phyloP scores from a whole-genome alignment of 1,284 basidiomycete species.

The Dichomitus squalens region DNA sequence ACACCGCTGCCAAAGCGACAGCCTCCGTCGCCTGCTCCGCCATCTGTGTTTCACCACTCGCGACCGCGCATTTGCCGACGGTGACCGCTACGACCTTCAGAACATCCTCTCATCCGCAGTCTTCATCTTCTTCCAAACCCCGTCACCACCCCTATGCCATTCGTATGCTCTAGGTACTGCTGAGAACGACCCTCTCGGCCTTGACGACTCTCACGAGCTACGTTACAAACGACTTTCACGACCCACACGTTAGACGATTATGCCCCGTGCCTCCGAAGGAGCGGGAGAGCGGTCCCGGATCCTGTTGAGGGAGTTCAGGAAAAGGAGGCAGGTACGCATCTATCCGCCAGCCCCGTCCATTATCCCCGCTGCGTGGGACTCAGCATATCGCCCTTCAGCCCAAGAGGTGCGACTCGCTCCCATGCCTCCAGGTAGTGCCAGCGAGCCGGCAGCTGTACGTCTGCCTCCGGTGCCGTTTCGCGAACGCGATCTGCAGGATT shows the following conservation, averaged over 20 bases:
- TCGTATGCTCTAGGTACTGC: constrained; percentile 10
- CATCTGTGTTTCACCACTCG: constrained; percentile 17
- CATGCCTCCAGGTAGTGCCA: constrained; percentile 48
- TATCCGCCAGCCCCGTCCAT: not conserved
- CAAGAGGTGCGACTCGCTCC: constrained; percentile 45
- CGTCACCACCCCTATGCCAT: constrained; percentile 1
- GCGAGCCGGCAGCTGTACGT: constrained; percentile 49
- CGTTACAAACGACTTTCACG: constrained; percentile 7
- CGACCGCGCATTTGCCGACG: not conserved
- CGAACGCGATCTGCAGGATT: constrained; percentile 51
- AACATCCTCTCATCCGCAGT: not conserved
- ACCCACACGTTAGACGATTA: not conserved
- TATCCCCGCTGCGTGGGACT: constrained; percentile 6
- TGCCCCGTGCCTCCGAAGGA: not conserved
- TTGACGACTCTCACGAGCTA: constrained; percentile 14
- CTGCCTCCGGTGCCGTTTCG: constrained; percentile 52
- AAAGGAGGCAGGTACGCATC: constrained; percentile 25
- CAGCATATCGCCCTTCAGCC: constrained; percentile 21
- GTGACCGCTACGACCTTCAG: not conserved
- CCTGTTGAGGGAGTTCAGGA: constrained; percentile 27
- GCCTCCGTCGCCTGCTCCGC: constrained; percentile 2
- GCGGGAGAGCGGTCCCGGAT: constrained; percentile 17
- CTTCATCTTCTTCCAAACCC: constrained; percentile 2
- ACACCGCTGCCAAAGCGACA: constrained; percentile 7
- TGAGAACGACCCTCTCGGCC: constrained; percentile 4